Conservation (phyloP, 75 land plant genomes). For the Chamaecyparis obtusa region DNA sequence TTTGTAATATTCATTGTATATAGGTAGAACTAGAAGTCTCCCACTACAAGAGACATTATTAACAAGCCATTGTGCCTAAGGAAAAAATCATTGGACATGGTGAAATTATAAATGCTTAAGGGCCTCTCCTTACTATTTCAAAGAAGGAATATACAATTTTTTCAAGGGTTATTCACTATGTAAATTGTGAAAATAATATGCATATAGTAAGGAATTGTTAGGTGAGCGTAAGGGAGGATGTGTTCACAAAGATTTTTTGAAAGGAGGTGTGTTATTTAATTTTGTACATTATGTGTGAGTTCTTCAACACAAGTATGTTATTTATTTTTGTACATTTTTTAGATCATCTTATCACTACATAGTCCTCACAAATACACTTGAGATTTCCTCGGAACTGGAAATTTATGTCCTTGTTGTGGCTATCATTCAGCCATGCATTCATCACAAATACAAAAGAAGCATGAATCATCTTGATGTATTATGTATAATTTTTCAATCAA, state of each 20-base stretch:
- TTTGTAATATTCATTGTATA: conserved; percentile 24
- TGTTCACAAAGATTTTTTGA: too few species aligned
- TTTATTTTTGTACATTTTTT: too few species aligned
- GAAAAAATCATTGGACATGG: neutral
- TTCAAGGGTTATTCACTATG: conserved; percentile 50
- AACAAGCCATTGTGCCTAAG: conserved; percentile 45
- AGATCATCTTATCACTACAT: neutral
- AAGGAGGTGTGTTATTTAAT: too few species aligned
- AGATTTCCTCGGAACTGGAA: neutral
- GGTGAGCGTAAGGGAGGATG: too few species aligned
- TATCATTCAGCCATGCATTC: neutral
- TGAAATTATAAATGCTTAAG: conserved; percentile 22
- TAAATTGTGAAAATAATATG: conserved; percentile 61
- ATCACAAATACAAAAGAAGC: neutral
- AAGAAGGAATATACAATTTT: conserved; percentile 69
- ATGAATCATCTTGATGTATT: too few species aligned
- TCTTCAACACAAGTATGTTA: too few species aligned
- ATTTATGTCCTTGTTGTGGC: neutral
- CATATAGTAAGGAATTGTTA: conserved; percentile 54
- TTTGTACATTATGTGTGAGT: too few species aligned
- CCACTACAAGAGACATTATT: conserved; percentile 74
- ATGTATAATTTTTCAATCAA: neutral
- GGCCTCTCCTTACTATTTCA: conserved; percentile 61
- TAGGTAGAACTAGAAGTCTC: conserved; percentile 89
- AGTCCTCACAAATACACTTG: neutral